These are phyloP conservation scores for Neopestalotiopsis sp. DNA, from an alignment of 2,329 filamentous ascomycete species.

Conservation along the genomic window DNA sequence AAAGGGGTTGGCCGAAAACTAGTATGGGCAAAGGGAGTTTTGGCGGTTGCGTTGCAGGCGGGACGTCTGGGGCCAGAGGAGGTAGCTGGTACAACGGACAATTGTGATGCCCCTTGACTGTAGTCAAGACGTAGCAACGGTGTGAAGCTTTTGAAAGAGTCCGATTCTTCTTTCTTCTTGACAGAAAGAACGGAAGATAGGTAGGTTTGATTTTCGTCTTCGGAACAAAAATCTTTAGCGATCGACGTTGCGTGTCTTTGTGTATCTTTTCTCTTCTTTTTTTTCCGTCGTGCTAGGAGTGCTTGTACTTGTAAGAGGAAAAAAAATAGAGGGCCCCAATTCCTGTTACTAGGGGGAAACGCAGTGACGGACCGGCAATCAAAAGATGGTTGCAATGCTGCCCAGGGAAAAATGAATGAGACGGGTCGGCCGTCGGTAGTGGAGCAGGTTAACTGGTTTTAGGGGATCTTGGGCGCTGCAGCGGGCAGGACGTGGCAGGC, in stretches of 20 bases:
- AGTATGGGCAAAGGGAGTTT: conserved; percentile 2
- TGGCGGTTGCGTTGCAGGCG: conserved; percentile 5
- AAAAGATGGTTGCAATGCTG: neutral
- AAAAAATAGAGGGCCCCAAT: neutral
- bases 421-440: conserved; percentile 12
- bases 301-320: neutral
- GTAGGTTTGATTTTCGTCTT: neutral
- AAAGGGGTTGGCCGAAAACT: conserved; percentile 6
- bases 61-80: neutral
- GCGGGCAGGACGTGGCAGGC: neutral
- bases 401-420: conserved; percentile 2
- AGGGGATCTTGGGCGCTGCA: neutral
- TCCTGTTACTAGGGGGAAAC: conserved; percentile 1
- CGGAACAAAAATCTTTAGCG: neutral
- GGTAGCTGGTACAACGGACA: neutral
- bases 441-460: neutral
- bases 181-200: neutral
- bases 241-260: conserved; percentile 7
- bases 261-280: conserved; percentile 7
- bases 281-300: neutral
- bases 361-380: conserved; percentile 9
- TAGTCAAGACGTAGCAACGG: neutral
- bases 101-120: neutral
- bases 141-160: neutral
- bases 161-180: neutral